These are phyloP conservation scores for Leccinum aurantiacum DNA, from an alignment of 768 basidiomycete genomes.

Conservation along the genomic window DNA sequence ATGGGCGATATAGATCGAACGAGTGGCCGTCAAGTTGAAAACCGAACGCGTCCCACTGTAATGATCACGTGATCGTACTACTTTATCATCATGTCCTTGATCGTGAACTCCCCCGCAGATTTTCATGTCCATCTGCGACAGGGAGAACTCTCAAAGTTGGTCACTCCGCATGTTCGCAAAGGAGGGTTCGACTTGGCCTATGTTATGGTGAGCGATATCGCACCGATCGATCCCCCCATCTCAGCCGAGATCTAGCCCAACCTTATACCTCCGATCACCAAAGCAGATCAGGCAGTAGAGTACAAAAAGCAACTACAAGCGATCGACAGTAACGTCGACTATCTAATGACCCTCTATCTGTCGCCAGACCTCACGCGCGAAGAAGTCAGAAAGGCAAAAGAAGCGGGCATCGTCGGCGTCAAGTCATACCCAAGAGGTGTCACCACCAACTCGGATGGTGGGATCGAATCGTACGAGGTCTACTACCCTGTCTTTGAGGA, in stretches of 20 bases:
- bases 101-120: constrained; percentile 66
- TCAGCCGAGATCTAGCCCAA: constrained; percentile 67
- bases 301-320: constrained; percentile 76
- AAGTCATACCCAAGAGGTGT: constrained; percentile 98
- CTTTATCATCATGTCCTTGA: constrained; percentile 19
- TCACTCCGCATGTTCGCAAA: constrained; percentile 84
- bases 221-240: constrained; percentile 8
- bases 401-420: constrained; percentile 82
- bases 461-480: constrained; percentile 91
- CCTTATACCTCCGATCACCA: constrained; percentile 83
- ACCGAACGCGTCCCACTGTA: constrained; percentile 25
- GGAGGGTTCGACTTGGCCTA: constrained; percentile 93
- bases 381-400: constrained; percentile 85
- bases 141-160: constrained; percentile 75
- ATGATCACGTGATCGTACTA: constrained; percentile 33
- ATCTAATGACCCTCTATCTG: constrained; percentile 97
- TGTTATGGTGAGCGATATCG: constrained; percentile 74
- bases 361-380: constrained; percentile 86
- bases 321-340: constrained; percentile 78
- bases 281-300: constrained; percentile 72
- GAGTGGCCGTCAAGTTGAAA: constrained; percentile 26
- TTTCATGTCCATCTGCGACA: constrained; percentile 98
- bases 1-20: constrained; percentile 36
- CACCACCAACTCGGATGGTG: constrained; percentile 94
- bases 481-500: constrained; percentile 93